Base-by-base conservation (phyloP, 371 early-diverging fungal species). In the Mucor piriformis region DNA sequence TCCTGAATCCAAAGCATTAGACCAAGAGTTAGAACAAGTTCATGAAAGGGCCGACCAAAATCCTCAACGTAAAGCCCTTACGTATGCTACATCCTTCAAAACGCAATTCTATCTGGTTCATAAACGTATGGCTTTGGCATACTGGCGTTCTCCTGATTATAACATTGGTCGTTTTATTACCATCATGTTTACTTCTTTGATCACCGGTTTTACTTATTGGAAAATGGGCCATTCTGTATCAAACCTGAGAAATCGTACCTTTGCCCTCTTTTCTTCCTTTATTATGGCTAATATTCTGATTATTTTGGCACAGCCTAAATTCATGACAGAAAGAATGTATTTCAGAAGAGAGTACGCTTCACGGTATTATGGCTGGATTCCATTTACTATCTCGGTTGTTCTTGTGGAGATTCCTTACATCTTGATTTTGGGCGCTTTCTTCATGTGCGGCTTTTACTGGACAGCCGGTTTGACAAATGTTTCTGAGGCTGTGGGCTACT, bases 331-430 rank as follows among this genome's bases (percentile, higher is more conserved):
- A 61, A 78, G 88, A 29, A 61, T 64, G 18, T 83, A 77, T 69
- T 88, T 84, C 62, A 77, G 79, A 23, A 76, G 90, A 24, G 90
- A 90, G 63, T 66, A 79, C 6, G 81, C 87, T 5, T 74, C 84
- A 20, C 83, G 85, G 42, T 84, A 84, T 57, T 90, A 90, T 61
- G 76, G 82, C 12, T 86, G 85, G 81, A 63, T 70, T 23, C 77
- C 88, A 0, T 87, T 85, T 67, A 79, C 78, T 15, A 40, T 67
- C 3, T 69, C 81, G 6, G 72, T 73, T 51, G 59, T 82, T 20
- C 42, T 80, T 15, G 73, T 76, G 13, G 83, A 85, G 44, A 55
- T 85, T 15, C 86, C 86, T 6, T 85, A 82, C 40, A 66, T 79
- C 10, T 33, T 84, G 10, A 32, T 83, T 15, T 53, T 79, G 1